Evolutionary conservation across 2,329 filamentous ascomycete species (phyloP), one percentile per base, ranked within the genome.

Genomic region (Penicillium sp.): DNA sequence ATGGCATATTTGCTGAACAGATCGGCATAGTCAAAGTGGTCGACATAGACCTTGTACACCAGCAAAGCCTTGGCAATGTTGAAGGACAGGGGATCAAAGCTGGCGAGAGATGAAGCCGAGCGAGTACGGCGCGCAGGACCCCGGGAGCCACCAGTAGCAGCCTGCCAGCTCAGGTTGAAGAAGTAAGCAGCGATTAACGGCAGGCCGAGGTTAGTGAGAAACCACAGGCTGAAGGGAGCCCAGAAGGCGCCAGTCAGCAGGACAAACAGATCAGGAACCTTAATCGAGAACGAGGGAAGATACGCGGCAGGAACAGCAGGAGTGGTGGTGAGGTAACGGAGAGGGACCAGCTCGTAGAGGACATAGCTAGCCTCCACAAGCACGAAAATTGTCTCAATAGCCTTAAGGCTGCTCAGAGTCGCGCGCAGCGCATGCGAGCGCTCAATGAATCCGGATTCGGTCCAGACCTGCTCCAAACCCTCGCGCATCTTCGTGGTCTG

Each of bases 41-140:
- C 85, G 9, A 82, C 84, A 70, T 92, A 96, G 18, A 96, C 86
- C 31, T 93, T 82, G 73, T 89, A 96, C 7, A 89, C 86, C 56
- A 92, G 75, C 52, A 97, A 72, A 0, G 89, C 92, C 79, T 96
- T 96, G 65, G 85, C 85, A 54, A 97, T 86, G 77, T 92, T 96
- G 77, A 95, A 99, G 22, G 88, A 89, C 69, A 97, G 78, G 4
- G 92, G 92, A 71, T 99, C 94, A 61, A 93, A 85, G 41, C 59
- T 68, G 6, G 67, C 43, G 54, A 15, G 65, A 70, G 56, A 48
- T 52, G 65, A 55, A 22, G 63, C 50, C 14, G 65, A 66, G 55
- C 63, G 72, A 46, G 58, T 66, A 46, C 56, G 63, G 49, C 63
- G 66, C 47, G 56, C 58, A 49, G 67, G 58, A 22, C 37, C 37